Conservation (phyloP, 164 flowering plant genomes). For the Vitis labrusca region DNA sequence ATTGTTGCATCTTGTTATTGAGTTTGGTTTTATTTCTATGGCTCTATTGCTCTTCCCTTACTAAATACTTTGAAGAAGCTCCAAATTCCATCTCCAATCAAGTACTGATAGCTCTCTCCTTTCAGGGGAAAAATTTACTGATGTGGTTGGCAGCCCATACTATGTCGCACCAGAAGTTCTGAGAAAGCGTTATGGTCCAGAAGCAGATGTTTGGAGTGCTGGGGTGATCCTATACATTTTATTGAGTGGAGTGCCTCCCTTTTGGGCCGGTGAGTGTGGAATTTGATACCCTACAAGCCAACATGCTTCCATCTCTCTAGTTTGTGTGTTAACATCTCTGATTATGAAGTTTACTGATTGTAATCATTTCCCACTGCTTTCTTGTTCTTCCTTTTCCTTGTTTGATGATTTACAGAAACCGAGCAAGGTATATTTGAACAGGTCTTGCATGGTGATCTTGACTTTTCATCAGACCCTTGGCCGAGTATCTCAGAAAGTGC, state of each 20-base stretch:
- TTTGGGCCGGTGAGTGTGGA: constrained; percentile 42
- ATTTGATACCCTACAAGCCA: too few relatives aligned
- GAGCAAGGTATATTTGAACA: constrained; percentile 44
- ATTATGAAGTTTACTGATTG: neutral
- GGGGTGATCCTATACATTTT: constrained; percentile 44
- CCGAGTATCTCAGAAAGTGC: constrained; percentile 47
- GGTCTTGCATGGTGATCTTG: constrained; percentile 45
- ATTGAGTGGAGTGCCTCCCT: constrained; percentile 48
- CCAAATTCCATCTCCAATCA: neutral
- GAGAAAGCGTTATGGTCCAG: constrained; percentile 38
- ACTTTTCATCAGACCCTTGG: constrained; percentile 47
- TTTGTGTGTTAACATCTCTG: neutral
- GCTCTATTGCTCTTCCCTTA: neutral
- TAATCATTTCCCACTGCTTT: neutral
- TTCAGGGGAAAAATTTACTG: constrained; percentile 35
- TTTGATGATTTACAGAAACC: constrained; percentile 20
- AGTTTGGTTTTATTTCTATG: neutral
- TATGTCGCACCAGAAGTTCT: constrained; percentile 50
- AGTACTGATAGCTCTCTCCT: neutral
- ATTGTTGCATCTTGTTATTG: too few relatives aligned
- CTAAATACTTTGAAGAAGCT: neutral
- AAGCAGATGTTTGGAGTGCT: constrained; percentile 54
- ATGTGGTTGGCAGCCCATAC: constrained; percentile 50
- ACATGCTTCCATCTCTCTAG: neutral
- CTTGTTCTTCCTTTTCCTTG: neutral